A percentile compares a stretch with the other conserved stretches of the same genome.
These are phyloP conservation scores for Nadsonia commutata DNA, from an alignment of 1,139 yeast genomes.

Conservation along the genomic window DNA sequence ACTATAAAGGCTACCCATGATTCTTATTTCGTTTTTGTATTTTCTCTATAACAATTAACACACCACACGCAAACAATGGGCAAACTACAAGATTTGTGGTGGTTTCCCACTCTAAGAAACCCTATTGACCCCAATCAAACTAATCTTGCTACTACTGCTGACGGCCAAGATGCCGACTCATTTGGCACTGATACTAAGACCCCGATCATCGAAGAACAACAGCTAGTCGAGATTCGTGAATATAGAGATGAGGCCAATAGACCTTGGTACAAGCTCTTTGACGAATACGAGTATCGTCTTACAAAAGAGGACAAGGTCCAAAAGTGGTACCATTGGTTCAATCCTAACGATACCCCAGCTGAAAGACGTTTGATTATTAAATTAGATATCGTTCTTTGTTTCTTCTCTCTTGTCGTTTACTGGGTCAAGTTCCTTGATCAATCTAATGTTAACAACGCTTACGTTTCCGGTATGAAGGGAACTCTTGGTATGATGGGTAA, in stretches of 20 bases:
- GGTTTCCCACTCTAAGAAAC: not conserved
- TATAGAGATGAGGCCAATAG: constrained; percentile 35
- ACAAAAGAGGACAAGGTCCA: constrained; percentile 21
- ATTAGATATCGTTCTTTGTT: constrained; percentile 43
- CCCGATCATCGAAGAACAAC: not conserved
- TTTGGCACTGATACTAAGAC: constrained; percentile 2
- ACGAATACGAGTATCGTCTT: constrained; percentile 43
- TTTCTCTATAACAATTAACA: too few relatives aligned
- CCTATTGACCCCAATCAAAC: not conserved
- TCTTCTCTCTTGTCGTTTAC: constrained; percentile 47
- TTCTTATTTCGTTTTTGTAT: too few relatives aligned
- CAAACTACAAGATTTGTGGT: not conserved
- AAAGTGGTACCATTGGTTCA: constrained; percentile 54
- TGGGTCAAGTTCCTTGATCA: constrained; percentile 62
- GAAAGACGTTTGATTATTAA: constrained; percentile 41
- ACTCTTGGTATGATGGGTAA: constrained; percentile 49
- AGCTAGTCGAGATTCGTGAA: constrained; percentile 5
- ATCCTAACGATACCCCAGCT: constrained; percentile 38
- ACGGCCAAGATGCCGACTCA: not conserved
- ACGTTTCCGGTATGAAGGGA: constrained; percentile 49
- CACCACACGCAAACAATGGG: not conserved
- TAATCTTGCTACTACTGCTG: too few relatives aligned
- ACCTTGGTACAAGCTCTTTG: constrained; percentile 48
- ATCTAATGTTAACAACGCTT: constrained; percentile 44
- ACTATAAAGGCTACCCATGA: too few relatives aligned